A percentile compares a stretch with the other conserved stretches of the same genome.
Conservation (phyloP, 768 basidiomycete species). For the Xerocomus spinulosus region DNA sequence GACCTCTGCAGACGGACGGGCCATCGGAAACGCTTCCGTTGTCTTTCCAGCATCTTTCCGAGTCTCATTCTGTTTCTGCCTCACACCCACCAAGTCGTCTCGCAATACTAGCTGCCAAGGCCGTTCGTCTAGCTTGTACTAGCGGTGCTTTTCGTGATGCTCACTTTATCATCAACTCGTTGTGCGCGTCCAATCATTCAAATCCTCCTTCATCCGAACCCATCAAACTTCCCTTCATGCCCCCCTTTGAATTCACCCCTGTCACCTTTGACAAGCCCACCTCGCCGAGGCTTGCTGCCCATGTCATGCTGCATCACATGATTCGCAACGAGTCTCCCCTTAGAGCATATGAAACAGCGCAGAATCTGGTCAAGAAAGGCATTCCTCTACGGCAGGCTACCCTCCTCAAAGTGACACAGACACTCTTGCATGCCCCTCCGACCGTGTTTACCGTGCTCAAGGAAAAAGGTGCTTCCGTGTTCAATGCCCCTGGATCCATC, state of each 20-base stretch:
- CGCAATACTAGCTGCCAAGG: conserved; percentile 41
- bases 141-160: conserved; percentile 47
- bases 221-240: conserved; percentile 22
- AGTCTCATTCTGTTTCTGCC: conserved; percentile 4
- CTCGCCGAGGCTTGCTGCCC: conserved; percentile 57
- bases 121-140: conserved; percentile 44
- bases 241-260: conserved; percentile 33
- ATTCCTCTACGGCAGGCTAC: conserved; percentile 48
- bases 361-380: conserved; percentile 51
- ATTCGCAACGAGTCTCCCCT: conserved; percentile 46
- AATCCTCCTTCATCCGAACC: conserved; percentile 1
- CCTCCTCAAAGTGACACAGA: conserved; percentile 38
- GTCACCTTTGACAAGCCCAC: conserved; percentile 48
- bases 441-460: conserved; percentile 19
- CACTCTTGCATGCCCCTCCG: conserved; percentile 21
- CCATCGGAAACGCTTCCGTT: no score
- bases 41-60: not conserved
- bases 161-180: conserved; percentile 53
- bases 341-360: conserved; percentile 47
- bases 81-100: conserved; percentile 7
- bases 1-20: not conserved
- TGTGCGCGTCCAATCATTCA: conserved; percentile 38
- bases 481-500: conserved; percentile 11
- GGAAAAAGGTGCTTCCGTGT: conserved; percentile 14
- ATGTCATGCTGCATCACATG: conserved; percentile 61